These are phyloP conservation scores for Brassica incana DNA, from an alignment of 345 rosid species.

Conservation along the genomic window DNA sequence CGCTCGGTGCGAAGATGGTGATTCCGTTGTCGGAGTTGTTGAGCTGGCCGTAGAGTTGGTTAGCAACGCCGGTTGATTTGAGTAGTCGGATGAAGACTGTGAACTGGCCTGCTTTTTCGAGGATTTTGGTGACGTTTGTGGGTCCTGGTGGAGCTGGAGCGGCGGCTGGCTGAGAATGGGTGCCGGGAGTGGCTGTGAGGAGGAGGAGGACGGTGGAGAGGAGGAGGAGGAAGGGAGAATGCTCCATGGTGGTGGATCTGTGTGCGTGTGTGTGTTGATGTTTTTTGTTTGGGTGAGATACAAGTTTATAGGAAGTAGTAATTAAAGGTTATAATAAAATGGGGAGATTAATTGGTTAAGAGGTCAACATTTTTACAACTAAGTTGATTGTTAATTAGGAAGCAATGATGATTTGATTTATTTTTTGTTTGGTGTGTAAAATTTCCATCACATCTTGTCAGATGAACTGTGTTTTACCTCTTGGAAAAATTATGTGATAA, in stretches of 20 bases:
- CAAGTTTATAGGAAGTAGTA: conserved; percentile 27
- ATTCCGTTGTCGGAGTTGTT: conserved; percentile 51
- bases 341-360: conserved; percentile 33
- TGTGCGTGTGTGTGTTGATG: neutral
- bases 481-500: conserved; percentile 1
- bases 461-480: conserved; percentile 15
- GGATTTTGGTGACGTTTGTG: conserved; percentile 62
- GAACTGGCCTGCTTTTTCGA: conserved; percentile 58
- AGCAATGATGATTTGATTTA: neutral
- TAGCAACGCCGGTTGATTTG: conserved; percentile 50
- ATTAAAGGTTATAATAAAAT: conserved; percentile 1
- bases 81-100: conserved; percentile 53
- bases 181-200: conserved; percentile 30
- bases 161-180: conserved; percentile 36
- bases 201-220: conserved; percentile 25
- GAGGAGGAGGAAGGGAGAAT: conserved; percentile 18
- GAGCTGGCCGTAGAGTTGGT: conserved; percentile 46
- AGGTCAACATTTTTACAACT: conserved; percentile 34
- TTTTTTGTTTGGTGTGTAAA: neutral
- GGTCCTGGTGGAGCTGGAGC: conserved; percentile 50
- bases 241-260: conserved; percentile 29
- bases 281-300: conserved; percentile 15
- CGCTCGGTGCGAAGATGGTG: conserved; percentile 53
- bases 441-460: conserved; percentile 23
- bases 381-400: conserved; percentile 26